Evolutionary conservation across 192 early-diverging fungal genomes (phyloP).

Genomic region (Rhizophlyctis rosea): DNA sequence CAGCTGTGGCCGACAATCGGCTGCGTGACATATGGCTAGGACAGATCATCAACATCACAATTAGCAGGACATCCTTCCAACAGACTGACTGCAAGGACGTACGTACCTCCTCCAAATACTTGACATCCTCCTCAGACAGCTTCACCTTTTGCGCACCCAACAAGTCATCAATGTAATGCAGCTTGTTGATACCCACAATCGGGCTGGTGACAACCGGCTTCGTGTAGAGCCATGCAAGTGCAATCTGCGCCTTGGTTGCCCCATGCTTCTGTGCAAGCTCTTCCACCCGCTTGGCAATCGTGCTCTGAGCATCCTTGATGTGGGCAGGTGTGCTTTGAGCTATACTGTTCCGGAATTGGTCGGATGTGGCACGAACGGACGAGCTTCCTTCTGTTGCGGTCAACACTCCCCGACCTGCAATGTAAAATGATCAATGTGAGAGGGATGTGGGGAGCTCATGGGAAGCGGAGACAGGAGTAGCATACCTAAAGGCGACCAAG

Average conservation of each 20-base stretch:
- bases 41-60: too few relatives aligned
- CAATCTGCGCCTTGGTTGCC: background rate
- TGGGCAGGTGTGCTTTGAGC: too few relatives aligned
- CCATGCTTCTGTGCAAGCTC: background rate
- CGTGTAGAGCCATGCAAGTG: background rate
- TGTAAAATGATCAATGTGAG: too few relatives aligned
- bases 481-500: conserved; percentile 51
- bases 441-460: too few relatives aligned
- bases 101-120: conserved; percentile 1
- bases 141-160: background rate
- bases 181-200: conserved; percentile 1
- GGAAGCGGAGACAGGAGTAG: background rate
- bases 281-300: background rate
- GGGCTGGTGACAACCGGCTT: background rate
- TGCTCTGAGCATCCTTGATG: background rate
- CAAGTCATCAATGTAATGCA: background rate
- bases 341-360: too few relatives aligned
- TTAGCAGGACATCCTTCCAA: too few relatives aligned
- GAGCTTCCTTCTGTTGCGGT: too few relatives aligned
- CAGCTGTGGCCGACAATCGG: too few relatives aligned
- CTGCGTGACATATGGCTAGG: too few relatives aligned
- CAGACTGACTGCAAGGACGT: too few relatives aligned
- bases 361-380: too few relatives aligned
- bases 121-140: background rate
- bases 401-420: too few relatives aligned